Conservation (phyloP, 192 early-diverging fungal species). For the Pilaira anomala region DNA sequence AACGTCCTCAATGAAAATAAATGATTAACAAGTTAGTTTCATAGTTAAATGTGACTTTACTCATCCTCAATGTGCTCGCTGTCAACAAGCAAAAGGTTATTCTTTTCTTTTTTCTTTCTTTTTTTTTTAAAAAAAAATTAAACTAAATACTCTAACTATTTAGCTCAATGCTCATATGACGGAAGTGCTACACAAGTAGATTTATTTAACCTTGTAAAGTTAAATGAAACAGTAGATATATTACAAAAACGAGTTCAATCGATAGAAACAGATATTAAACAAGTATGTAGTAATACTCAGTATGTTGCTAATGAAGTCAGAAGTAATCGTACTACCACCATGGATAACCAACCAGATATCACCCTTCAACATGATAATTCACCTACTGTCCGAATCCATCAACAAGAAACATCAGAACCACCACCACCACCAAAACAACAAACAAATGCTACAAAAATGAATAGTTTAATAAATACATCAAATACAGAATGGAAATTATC, state of each 20-base stretch:
- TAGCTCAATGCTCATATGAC: conserved; percentile 33
- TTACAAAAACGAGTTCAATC: conserved; percentile 20
- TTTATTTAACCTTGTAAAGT: conserved; percentile 29
- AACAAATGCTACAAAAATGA: neutral
- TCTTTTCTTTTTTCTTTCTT: neutral
- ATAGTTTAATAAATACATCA: too few species aligned
- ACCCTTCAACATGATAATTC: too few species aligned
- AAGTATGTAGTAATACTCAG: conserved; percentile 21
- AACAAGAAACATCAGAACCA: too few species aligned
- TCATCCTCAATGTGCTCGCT: conserved; percentile 33
- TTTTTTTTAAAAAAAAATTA: conserved; percentile 6
- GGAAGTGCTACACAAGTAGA: conserved; percentile 36
- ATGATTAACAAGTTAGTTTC: neutral
- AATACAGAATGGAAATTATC: conserved; percentile 22
- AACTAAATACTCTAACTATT: neutral
- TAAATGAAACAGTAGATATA: conserved; percentile 25
- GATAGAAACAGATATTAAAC: conserved; percentile 18
- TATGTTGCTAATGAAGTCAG: conserved; percentile 21
- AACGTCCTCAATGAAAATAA: too few species aligned
- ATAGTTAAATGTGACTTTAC: conserved; percentile 40
- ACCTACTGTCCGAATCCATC: too few species aligned
- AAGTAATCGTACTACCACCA: neutral
- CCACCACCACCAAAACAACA: too few species aligned
- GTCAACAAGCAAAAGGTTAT: conserved; percentile 26
- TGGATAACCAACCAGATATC: conserved; percentile 12